Evolutionary conservation across 495 filamentous ascomycete species (phyloP), one percentile per base, ranked within the genome.

Genomic region (Daldinia grandis): DNA sequence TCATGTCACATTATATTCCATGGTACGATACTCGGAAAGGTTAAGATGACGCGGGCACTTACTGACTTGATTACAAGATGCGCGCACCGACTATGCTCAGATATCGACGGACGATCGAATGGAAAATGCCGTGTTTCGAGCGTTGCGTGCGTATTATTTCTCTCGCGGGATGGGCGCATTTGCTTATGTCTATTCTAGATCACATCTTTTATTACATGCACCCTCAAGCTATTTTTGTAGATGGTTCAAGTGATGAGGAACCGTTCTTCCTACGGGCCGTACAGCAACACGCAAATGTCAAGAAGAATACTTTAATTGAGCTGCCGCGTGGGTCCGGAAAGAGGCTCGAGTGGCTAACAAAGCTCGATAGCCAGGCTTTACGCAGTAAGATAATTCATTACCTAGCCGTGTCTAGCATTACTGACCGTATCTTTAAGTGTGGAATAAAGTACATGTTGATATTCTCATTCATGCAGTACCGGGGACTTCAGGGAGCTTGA

Each of bases 391-490:
- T 37, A 9, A 4, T 42, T 57, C 42, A 35, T 50, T 4, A 57
- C 42, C 51, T 2, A 58, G 12, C 14, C 35, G 14, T 61, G 31
- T 56, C 15, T 30, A 55, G 2, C 42, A 58, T 5, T 37, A 57
- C 67, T 75, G 50, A 79, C 70, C 17, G 75, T 40, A 75, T 56
- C 44, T 2, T 30, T 54, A 66, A 92, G 92, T 84, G 28, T 97
- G 93, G 93, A 89, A 92, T 71, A 86, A 87, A 47, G 79, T 90
- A 5, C 86, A 82, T 38, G 82, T 97, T 53, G 92, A 96, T 58
- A 90, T 97, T 24, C 76, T 94, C 8, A 87, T 97, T 33, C 90
- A 93, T 54, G 91, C 90, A n/a, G 82, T 88, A 12, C 76, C 86
- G 7, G 82, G 87, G 3, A 86, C 88, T 27, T 88, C 92, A 8